Base-by-base conservation (phyloP, 345 rosid genomes). In the Lenwebbia sp. region DNA sequence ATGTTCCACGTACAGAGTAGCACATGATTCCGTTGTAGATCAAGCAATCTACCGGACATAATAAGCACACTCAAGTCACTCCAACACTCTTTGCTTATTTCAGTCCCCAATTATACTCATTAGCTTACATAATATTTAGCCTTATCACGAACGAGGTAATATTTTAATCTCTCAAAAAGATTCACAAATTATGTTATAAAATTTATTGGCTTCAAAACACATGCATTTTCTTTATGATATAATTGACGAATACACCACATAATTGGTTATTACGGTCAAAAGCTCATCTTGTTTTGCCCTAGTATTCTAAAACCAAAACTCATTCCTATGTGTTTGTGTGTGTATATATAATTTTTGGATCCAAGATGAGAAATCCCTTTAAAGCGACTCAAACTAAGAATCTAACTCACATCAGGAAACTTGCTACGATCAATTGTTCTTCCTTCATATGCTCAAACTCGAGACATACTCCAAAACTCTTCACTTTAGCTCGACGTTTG, bases 21-120 rank as follows among this genome's bases (percentile, higher is more conserved):
- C 22, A 6, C 0, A 1, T 2, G 22, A 62, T 7, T 62, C 8
- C 0, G 14, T 0, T 12, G n/a, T 58, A 1, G 14, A 58, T 58
- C 19, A 6, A 58, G 3, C 0, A 4, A 58, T 13, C 13, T 2
- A 58, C 15, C 9, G 9, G 1, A 58, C 2, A 58, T 58, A 58
- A 58, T 17, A 58, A n/a, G 19, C 13, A 28, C 17, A 60, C 19
- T 60, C 21, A 14, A 60, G 1, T 57, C 10, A 60, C 15, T 60
- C 14, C n/a, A 26, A 57, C 0, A 11, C 0, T 57, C 13, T 60
- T 28, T 13, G 0, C 26, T 0, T 13, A 28, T 60, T 28, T 0
- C 0, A 0, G 5, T 58, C 37, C 37, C 7, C 21, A n/a, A 60
- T 60, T n/a, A 60, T 60, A 28, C 70, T 58, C 3, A 13, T 4